Evolutionary conservation across 345 rosid species (phyloP), one percentile per base, ranked within the genome.

Genomic region (Eucalyptus tenuipes): DNA sequence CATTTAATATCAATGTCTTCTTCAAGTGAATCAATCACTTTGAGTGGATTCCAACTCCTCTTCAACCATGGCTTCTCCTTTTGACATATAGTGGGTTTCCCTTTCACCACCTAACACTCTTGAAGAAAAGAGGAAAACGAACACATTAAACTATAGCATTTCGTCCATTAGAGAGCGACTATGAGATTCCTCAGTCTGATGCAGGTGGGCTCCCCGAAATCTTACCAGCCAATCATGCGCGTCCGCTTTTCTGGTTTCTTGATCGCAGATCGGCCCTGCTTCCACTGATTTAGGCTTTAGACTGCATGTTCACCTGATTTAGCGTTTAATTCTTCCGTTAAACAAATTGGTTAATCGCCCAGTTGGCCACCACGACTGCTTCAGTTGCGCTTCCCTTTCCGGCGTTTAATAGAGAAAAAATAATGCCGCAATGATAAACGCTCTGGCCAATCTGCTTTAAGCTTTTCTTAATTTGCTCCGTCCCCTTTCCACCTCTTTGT

Each of bases 1-100:
- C 86, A 88, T 88, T 87, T 55, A 91, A 92, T 68, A 91, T 89
- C 91, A 88, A 91, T 90, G 92, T 90, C 92, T 91, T 93, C 93
- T 91, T 93, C 92, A 92, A 85, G 44, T 49, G 82, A 92, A 93
- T 92, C 92, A 92, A 90, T 92, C 94, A 92, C 92, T 93, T 91
- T 64, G 92, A 94, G 97, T 97, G 99, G 98, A 94, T 92, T 95
- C 99, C 98, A 95, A 96, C 99, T 96, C 98, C 94, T 92, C 96
- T 91, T 95, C 94, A 94, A 94, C 95, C 96, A 92, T 87, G 91
- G 93, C 91, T 91, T 92, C 91, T 64, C 89, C 88, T 91, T 91
- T 89, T 92, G 91, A 90, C 82, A 55, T 88, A 22, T 92, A 93
- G 98, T 93, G 97, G 96, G 94, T 92, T 92, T 97, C 96, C 91